These are phyloP conservation scores for Trypanosoma mega DNA, from an alignment of 208 protist species.

Conservation along the genomic window DNA sequence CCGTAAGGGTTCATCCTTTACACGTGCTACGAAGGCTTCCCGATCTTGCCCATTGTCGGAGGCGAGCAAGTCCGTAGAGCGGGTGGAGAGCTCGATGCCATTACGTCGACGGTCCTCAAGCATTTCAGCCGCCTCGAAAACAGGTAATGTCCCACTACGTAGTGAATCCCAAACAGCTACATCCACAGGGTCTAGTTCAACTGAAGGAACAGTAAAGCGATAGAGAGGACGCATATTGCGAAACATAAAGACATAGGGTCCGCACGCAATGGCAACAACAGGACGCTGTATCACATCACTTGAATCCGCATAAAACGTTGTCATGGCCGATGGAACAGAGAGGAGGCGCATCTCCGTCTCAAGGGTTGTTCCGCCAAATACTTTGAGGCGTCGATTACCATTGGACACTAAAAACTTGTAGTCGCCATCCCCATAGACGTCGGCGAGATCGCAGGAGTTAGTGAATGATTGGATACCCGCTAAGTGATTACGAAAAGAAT, in stretches of 20 bases:
- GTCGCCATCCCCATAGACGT: conserved; percentile 92
- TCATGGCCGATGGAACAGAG: conserved; percentile 83
- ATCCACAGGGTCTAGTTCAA: conserved; percentile 64
- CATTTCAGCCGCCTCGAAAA: conserved; percentile 35
- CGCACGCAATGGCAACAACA: conserved; percentile 84
- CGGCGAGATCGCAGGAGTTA: conserved; percentile 74
- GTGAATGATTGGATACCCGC: conserved; percentile 76
- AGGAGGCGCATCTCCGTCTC: conserved; percentile 78
- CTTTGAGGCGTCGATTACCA: conserved; percentile 71
- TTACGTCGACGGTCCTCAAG: conserved; percentile 49
- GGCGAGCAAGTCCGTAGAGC: conserved; percentile 79
- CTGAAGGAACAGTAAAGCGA: conserved; percentile 83
- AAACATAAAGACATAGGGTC: conserved; percentile 92
- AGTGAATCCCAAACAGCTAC: conserved; percentile 61
- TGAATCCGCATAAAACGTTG: conserved; percentile 77
- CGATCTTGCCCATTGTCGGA: conserved; percentile 50
- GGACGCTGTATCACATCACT: conserved; percentile 46
- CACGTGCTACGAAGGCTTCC: conserved; percentile 38
- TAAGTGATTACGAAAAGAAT: conserved; percentile 89
- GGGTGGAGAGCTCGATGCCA: conserved; percentile 58
- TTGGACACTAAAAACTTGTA: conserved; percentile 92
- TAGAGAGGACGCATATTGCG: conserved; percentile 88
- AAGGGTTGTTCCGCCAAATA: conserved; percentile 84
- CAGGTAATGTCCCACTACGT: conserved; percentile 23
- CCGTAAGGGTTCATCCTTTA: conserved; percentile 45